Percentiles rank a stretch among this genome's conserved stretches.
Conservation (phyloP, 148 eudicot species). For the Nepenthes mirabilis region DNA sequence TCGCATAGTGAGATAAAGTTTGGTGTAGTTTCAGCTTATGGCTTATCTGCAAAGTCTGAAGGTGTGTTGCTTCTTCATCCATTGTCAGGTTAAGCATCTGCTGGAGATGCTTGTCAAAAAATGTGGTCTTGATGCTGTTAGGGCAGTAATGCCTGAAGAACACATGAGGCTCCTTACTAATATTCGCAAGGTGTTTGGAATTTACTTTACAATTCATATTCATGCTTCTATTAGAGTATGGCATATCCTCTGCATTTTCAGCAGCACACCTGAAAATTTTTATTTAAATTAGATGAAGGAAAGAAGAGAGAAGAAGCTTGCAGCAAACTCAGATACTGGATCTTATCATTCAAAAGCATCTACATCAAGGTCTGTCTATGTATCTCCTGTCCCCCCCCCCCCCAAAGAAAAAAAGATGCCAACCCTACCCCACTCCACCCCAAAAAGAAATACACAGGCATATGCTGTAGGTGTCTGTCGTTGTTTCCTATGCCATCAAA, state of each 20-base stretch:
- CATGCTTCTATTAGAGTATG: neutral
- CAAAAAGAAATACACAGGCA: no score
- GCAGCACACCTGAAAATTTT: neutral
- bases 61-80: neutral
- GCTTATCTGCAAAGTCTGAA: no score
- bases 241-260: neutral
- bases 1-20: no score
- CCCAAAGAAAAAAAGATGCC: no score
- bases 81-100: slow-evolving; percentile 57
- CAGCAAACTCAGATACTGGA: slow-evolving; percentile 42
- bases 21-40: no score
- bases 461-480: no score
- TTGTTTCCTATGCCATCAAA: neutral
- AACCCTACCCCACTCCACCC: no score
- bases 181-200: slow-evolving; percentile 62
- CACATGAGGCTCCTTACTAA: slow-evolving; percentile 94
- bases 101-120: slow-evolving; percentile 93
- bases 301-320: slow-evolving; percentile 55
- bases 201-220: neutral
- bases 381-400: neutral
- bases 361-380: slow-evolving; percentile 55
- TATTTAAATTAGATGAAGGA: slow-evolving; percentile 44
- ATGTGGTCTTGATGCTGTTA: slow-evolving; percentile 93
- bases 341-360: slow-evolving; percentile 73
- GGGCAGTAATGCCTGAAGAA: slow-evolving; percentile 93